These are phyloP conservation scores for Bryopsis sp. DNA, from an alignment of 139 green algal species.

Conservation along the genomic window DNA sequence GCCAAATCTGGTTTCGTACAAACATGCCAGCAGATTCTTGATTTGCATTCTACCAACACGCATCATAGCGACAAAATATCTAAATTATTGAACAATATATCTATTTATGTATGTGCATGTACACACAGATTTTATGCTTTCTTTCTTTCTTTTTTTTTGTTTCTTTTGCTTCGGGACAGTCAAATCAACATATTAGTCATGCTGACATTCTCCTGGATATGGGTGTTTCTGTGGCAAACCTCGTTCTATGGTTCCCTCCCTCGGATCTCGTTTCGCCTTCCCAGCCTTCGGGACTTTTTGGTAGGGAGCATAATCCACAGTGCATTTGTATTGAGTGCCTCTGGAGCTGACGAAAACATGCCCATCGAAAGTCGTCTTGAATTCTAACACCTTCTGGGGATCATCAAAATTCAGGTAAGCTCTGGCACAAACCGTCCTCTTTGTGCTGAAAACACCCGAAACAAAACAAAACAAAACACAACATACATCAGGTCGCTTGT, in stretches of 20 bases:
- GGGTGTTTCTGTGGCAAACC: no score
- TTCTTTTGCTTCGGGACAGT: no score
- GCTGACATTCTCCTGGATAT: no score
- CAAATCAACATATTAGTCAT: no score
- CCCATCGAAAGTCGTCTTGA: conserved; percentile 13
- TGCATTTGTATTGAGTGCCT: conserved; percentile 9
- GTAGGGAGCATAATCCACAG: conserved; percentile 9
- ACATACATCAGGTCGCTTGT: no score
- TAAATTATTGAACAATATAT: no score
- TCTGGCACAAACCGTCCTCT: not conserved
- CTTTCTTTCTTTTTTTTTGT: no score
- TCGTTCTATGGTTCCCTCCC: not conserved
- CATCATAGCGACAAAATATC: no score
- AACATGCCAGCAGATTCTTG: no score
- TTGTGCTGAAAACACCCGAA: conserved; percentile 4
- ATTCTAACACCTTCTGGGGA: not conserved
- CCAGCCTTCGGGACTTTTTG: not conserved
- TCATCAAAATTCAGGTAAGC: conserved; percentile 10
- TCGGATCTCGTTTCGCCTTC: not conserved
- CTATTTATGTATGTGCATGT: no score
- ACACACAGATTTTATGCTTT: not conserved
- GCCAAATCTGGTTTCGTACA: no score
- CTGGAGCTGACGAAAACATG: conserved; percentile 5
- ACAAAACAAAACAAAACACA: no score
- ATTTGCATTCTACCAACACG: not conserved